Percentiles rank a stretch among this genome's conserved stretches.
phyloP scores from a whole-genome alignment of 495 filamentous ascomycete genomes.

The Daldinia grandis region DNA sequence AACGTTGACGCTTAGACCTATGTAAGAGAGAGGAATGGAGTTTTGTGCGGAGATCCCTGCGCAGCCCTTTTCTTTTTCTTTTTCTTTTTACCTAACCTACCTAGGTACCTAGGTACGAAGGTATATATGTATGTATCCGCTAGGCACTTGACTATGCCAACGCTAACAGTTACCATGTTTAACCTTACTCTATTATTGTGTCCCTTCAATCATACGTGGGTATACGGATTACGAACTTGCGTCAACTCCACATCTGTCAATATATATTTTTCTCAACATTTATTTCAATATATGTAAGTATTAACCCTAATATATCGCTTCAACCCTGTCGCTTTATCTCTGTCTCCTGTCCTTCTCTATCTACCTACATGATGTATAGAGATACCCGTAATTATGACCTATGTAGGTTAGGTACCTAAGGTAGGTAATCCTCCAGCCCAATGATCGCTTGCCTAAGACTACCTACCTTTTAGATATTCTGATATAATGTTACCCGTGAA shows the following conservation, averaged over 20 bases:
- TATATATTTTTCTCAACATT: neutral
- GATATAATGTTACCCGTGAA: neutral
- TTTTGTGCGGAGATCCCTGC: slow-evolving; percentile 19
- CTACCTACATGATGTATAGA: neutral
- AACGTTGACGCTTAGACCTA: slow-evolving; percentile 5
- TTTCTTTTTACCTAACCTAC: too few relatives aligned
- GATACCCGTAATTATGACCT: neutral
- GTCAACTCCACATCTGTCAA: neutral
- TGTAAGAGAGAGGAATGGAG: slow-evolving; percentile 18
- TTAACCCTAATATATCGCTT: neutral
- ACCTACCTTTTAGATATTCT: neutral
- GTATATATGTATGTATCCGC: neutral
- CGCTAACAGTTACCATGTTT: neutral
- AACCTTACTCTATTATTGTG: neutral
- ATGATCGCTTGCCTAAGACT: neutral
- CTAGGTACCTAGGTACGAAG: slow-evolving; percentile 1
- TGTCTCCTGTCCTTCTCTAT: neutral
- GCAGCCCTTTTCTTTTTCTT: neutral
- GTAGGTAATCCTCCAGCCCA: too few relatives aligned
- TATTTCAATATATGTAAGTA: neutral
- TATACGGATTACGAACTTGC: too few relatives aligned
- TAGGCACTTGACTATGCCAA: neutral
- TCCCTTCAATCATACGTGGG: neutral
- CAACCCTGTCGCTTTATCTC: neutral
- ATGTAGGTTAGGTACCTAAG: neutral